Base-by-base conservation (phyloP, 2,329 filamentous ascomycete species). In the Botryotinia globosa region DNA sequence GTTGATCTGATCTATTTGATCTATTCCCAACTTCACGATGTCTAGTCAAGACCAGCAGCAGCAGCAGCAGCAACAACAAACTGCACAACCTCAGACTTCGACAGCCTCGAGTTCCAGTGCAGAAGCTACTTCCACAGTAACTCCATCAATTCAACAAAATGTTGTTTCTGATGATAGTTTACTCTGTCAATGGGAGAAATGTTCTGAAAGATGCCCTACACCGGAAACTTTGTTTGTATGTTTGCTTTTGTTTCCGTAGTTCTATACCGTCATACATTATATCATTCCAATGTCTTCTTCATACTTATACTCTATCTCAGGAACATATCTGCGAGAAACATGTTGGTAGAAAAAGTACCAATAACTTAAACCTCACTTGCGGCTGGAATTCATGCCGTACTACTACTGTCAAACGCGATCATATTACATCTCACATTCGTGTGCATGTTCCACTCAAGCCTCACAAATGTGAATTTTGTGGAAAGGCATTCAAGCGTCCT, bases 391-490 rank as follows among this genome's bases (percentile, higher is more conserved):
- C 91, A 76, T 99, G 96, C 85, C 91, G 94, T 76, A 98, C 95
- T 34, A 98, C 94, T 65, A 98, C 95, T 3, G 95, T 98, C 82
- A 98, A 99, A 88, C 94, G 96, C 80, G 96, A 98, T 80, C 96
- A 99, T 85, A 99, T 99, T 83, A 99, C 96, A 68, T 98, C 96
- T 68, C 96, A 99, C 84, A 98, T 99, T 79, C 93, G 96, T 76
- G 96, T 98, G 71, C 96, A 99, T 82, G 95, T 99, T n/a, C 96
- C 96, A 1, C 86, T 99, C 74, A 99, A 99, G 87, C 96, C 96
- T 77, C 96, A 99, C 86, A 98, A 98, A 84, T 99, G 96, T 83
- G 94, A 98, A 81, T 97, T 98, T 84, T 99, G 96, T 81, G 94
- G 94, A 81, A 99, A 99, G 86, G 94, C 94, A 1, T 99, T 99